Evolutionary conservation across 768 basidiomycete species (phyloP).

Genomic region (Leucocoprinus birnbaumii): DNA sequence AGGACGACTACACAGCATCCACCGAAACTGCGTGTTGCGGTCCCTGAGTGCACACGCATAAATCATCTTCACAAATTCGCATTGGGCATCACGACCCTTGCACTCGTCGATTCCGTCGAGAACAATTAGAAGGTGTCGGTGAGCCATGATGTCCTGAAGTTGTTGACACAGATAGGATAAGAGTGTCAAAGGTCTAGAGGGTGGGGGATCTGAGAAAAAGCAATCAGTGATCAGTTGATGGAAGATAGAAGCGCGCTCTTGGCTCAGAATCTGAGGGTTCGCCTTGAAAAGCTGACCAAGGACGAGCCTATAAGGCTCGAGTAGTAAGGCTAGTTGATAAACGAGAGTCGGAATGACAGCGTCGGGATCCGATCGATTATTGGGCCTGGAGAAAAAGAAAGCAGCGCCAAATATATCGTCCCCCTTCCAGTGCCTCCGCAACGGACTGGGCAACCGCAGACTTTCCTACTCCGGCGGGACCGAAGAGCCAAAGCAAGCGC

Average conservation of each 20-base stretch:
- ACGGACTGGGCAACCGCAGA: background rate
- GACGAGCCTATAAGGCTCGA: background rate
- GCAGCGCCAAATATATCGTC: background rate
- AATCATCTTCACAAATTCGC: background rate
- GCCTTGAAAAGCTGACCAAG: background rate
- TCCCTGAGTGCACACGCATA: background rate
- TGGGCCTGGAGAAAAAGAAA: slow-evolving; percentile 1
- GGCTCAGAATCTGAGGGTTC: background rate
- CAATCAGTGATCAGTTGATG: background rate
- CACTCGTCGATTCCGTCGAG: background rate
- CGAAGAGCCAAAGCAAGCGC: background rate
- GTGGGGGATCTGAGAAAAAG: no score
- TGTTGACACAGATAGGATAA: no score
- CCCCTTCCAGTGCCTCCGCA: background rate
- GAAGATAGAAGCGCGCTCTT: background rate
- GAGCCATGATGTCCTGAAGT: background rate
- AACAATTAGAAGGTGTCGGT: background rate
- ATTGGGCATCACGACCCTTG: background rate
- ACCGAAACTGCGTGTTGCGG: background rate
- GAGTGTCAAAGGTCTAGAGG: no score
- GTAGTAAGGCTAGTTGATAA: background rate
- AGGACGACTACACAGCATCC: slow-evolving; percentile 1
- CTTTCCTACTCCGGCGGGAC: background rate
- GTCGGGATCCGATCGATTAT: background rate
- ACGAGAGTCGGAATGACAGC: background rate